These are phyloP conservation scores for Trametes hirsuta DNA, from an alignment of 1,284 basidiomycete genomes.

Conservation along the genomic window DNA sequence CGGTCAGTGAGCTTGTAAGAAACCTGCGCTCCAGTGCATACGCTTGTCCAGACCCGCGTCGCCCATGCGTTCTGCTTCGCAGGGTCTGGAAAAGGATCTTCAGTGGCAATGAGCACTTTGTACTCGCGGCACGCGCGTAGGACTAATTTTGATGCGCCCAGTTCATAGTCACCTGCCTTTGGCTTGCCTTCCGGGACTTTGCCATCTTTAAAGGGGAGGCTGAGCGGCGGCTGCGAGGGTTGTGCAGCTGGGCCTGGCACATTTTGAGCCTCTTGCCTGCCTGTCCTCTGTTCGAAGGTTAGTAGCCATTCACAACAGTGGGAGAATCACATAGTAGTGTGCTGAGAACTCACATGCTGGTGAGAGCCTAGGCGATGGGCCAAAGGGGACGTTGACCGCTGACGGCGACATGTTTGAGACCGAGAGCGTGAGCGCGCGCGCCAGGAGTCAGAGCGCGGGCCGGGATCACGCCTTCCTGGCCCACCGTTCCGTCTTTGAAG, in stretches of 20 bases:
- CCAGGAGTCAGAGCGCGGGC: too few relatives aligned
- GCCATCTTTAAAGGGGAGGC: background rate
- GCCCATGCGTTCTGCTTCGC: background rate
- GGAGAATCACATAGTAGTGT: background rate
- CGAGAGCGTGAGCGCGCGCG: too few relatives aligned
- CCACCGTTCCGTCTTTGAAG: too few relatives aligned
- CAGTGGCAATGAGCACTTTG: conserved; percentile 2
- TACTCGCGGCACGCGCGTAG: conserved; percentile 6
- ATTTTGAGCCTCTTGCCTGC: too few relatives aligned
- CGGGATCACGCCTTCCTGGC: too few relatives aligned
- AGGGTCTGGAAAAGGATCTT: conserved; percentile 3
- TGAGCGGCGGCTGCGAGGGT: too few relatives aligned
- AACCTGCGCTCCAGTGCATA: background rate
- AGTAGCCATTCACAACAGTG: too few relatives aligned
- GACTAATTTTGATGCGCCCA: background rate
- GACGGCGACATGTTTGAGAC: too few relatives aligned
- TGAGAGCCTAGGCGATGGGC: too few relatives aligned
- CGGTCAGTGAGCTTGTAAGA: background rate
- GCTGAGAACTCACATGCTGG: background rate
- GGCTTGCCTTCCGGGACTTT: background rate
- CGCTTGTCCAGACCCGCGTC: background rate
- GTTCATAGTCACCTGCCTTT: conserved; percentile 7
- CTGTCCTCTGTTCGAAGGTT: too few relatives aligned
- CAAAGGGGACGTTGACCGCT: too few relatives aligned
- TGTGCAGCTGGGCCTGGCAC: too few relatives aligned